A percentile compares a stretch with the other conserved stretches of the same genome.
Evolutionary conservation across 805 yeast genomes (phyloP).

Genomic region (Yarrowia osloensis): DNA sequence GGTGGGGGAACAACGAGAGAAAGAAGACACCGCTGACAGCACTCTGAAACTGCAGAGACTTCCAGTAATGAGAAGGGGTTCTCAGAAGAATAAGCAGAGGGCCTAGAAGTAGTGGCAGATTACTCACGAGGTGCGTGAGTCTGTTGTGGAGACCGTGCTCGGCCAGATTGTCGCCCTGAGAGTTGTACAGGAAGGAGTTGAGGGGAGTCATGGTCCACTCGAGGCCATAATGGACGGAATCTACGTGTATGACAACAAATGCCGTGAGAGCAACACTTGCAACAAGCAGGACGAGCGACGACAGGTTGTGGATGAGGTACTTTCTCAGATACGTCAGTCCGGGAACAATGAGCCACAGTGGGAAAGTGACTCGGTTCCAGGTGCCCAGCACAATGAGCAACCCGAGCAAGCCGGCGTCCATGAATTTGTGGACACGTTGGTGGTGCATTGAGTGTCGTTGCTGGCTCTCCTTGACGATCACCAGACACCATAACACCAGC

Average conservation of each 20-base stretch:
- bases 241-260: constrained; percentile 50
- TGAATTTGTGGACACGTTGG: constrained; percentile 38
- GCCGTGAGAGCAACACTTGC: constrained; percentile 46
- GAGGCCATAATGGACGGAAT: constrained; percentile 50
- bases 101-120: constrained; percentile 79
- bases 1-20: constrained; percentile 82
- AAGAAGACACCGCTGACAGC: constrained; percentile 60
- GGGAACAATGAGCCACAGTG: constrained; percentile 73
- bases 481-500: constrained; percentile 53
- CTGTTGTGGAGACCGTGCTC: constrained; percentile 82
- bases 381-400: constrained; percentile 61
- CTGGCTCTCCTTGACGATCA: constrained; percentile 49
- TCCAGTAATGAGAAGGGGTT: constrained; percentile 46
- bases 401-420: constrained; percentile 52
- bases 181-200: constrained; percentile 75
- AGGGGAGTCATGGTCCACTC: constrained; percentile 64
- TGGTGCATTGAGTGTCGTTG: constrained; percentile 33
- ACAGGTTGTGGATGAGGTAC: constrained; percentile 46
- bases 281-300: constrained; percentile 42
- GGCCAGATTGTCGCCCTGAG: constrained; percentile 57
- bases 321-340: constrained; percentile 47
- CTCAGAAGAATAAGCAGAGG: constrained; percentile 61
- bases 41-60: constrained; percentile 60
- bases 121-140: constrained; percentile 71
- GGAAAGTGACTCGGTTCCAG: constrained; percentile 84